phyloP scores from a whole-genome alignment of 495 filamentous ascomycete genomes.

The Aspergillus haitiensis region DNA sequence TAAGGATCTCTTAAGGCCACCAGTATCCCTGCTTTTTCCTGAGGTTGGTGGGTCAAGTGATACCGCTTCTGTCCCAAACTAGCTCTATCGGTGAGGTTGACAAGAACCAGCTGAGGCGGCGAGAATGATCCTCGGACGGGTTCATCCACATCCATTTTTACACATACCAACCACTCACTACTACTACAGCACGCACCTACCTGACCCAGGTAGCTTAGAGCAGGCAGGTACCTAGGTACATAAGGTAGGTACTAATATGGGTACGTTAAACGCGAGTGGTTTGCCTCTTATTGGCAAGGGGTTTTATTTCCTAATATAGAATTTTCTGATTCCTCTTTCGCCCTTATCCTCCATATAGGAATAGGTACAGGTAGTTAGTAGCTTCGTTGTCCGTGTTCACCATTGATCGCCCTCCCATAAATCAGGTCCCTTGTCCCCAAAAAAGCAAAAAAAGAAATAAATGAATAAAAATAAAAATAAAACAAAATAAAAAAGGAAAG shows the following conservation, averaged over 20 bases:
- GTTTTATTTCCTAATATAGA: conserved; percentile 10
- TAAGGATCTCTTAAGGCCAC: not conserved
- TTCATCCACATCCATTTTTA: conserved; percentile 8
- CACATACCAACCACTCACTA: not conserved
- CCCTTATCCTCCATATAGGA: conserved; percentile 1
- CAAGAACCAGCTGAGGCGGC: conserved; percentile 14
- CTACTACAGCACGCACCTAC: not conserved
- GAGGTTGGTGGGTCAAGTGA: not conserved
- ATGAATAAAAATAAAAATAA: no score
- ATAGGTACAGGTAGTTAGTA: no score
- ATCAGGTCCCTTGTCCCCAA: no score
- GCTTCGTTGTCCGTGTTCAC: no score
- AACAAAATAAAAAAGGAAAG: no score
- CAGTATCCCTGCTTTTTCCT: not conserved
- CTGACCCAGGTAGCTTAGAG: not conserved
- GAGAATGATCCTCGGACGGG: not conserved
- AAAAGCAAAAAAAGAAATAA: no score
- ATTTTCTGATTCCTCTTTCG: not conserved
- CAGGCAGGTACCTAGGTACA: not conserved
- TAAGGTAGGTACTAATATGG: not conserved
- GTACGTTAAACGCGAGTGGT: not conserved
- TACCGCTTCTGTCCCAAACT: conserved; percentile 9
- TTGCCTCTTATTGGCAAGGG: conserved; percentile 12
- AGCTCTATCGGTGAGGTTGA: conserved; percentile 14
- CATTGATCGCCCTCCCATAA: no score